Conservation (phyloP, 768 basidiomycete genomes). For the Clitopilus passeckerianus region DNA sequence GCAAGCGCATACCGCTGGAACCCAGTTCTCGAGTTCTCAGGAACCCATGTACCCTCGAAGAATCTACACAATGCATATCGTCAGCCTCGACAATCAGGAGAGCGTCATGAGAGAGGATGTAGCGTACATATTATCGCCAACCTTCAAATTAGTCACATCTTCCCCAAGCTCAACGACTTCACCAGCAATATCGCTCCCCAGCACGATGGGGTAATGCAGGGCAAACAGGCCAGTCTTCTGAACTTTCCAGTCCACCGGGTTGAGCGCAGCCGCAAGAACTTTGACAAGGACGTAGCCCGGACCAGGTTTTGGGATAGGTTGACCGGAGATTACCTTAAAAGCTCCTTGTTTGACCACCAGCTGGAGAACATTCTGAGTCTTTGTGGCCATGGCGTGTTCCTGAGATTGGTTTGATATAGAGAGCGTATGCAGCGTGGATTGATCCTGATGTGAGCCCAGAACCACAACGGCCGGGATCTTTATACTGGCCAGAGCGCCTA, state of each 20-base stretch:
- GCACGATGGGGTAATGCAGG: neutral
- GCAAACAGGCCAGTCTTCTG: neutral
- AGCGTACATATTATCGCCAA: neutral
- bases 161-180: neutral
- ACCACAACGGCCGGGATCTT: too few relatives aligned
- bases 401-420: too few relatives aligned
- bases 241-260: conserved; percentile 14
- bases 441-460: too few relatives aligned
- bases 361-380: neutral
- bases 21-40: conserved; percentile 4
- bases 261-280: conserved; percentile 13
- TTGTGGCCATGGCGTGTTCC: too few relatives aligned
- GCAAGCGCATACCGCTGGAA: conserved; percentile 23
- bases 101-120: neutral
- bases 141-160: neutral
- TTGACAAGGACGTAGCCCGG: conserved; percentile 14
- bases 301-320: conserved; percentile 4
- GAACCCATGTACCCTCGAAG: conserved; percentile 3
- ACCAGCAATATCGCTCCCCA: neutral
- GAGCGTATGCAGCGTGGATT: too few relatives aligned
- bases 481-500: too few relatives aligned
- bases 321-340: neutral
- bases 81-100: neutral
- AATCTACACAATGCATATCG: neutral
- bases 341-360: neutral